Conservation (phyloP, 768 basidiomycete genomes). For the Podaxis sp. region DNA sequence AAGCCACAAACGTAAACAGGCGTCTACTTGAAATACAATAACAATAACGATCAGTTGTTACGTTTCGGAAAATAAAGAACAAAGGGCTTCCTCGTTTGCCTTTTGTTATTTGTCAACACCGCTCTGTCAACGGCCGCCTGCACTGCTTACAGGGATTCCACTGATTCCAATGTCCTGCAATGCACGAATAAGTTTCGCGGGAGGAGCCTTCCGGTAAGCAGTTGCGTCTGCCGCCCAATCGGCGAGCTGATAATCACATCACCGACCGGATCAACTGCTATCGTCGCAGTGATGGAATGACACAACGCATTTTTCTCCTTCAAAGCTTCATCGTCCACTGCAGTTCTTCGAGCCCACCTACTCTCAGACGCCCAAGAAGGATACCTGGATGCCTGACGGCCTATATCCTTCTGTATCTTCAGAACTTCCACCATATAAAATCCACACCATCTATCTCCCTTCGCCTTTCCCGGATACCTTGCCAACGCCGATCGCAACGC, state of each 20-base stretch:
- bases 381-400: not conserved
- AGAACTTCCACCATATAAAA: conserved; percentile 1
- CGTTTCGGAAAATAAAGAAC: not conserved
- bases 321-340: too few species aligned
- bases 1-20: not conserved
- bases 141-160: too few species aligned
- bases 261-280: not conserved
- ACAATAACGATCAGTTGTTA: not conserved
- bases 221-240: not conserved
- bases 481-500: conserved; percentile 13
- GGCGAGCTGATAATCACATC: not conserved
- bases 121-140: too few species aligned
- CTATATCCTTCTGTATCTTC: not conserved
- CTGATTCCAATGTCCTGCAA: too few species aligned
- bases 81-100: too few species aligned
- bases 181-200: not conserved
- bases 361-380: not conserved
- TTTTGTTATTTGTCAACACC: too few species aligned
- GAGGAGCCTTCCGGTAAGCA: not conserved
- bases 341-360: not conserved
- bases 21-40: not conserved
- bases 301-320: too few species aligned
- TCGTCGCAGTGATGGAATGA: not conserved
- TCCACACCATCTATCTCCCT: conserved; percentile 11
- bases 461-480: not conserved